Evolutionary conservation across 2,329 filamentous ascomycete species (phyloP).

Genomic region (Rutstroemia sp.): DNA sequence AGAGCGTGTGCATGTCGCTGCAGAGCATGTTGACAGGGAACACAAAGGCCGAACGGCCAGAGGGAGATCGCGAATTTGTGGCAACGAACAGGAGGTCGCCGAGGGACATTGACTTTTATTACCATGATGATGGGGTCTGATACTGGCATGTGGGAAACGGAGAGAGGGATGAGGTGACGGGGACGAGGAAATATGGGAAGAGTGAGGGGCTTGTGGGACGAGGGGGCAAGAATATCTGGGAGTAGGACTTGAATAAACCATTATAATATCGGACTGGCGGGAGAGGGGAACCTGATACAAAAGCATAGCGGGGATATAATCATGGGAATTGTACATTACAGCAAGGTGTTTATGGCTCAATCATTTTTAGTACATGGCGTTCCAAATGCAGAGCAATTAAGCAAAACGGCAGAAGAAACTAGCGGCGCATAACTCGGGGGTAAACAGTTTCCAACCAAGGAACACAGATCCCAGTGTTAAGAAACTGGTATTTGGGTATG

Average conservation of each 20-base stretch:
- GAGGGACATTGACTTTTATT: constrained; percentile 86
- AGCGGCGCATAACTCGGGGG: not conserved
- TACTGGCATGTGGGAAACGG: not conserved
- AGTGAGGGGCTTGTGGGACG: not conserved
- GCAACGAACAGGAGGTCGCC: constrained; percentile 70
- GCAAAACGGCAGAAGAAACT: not conserved
- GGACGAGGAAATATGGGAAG: not conserved
- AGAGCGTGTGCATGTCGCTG: constrained; percentile 93
- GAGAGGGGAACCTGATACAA: not conserved
- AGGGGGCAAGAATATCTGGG: not conserved
- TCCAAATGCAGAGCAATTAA: not conserved
- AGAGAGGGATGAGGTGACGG: not conserved
- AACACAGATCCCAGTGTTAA: too few relatives aligned
- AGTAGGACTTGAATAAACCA: not conserved
- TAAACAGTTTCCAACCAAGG: too few relatives aligned
- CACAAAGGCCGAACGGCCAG: constrained; percentile 80
- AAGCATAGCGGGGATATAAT: not conserved
- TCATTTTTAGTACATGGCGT: not conserved
- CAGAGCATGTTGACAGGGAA: constrained; percentile 99
- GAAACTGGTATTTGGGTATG: too few relatives aligned
- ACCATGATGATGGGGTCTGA: constrained; percentile 75
- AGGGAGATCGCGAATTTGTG: constrained; percentile 86
- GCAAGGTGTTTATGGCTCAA: constrained; percentile 3
- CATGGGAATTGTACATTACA: not conserved
- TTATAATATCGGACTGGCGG: not conserved